Conservation (phyloP, 148 eudicot genomes). For the Agrostemma githago region DNA sequence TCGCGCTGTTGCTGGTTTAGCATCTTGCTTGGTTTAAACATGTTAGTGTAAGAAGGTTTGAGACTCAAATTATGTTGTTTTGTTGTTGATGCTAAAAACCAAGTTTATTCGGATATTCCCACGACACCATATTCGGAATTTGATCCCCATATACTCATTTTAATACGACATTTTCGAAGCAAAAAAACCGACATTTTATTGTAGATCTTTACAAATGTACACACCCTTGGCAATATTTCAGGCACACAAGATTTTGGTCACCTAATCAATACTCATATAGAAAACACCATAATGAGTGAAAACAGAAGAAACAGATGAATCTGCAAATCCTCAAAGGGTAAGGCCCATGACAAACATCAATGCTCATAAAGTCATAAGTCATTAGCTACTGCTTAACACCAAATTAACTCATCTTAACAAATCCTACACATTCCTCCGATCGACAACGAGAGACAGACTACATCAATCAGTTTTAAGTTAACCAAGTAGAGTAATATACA, state of each 20-base stretch:
- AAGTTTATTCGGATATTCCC: too few relatives aligned
- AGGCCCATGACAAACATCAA: conserved; percentile 13
- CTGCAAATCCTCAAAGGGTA: not conserved
- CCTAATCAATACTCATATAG: not conserved
- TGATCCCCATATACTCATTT: too few relatives aligned
- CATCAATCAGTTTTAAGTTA: conserved; percentile 1
- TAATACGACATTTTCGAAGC: too few relatives aligned
- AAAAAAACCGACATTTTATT: not conserved
- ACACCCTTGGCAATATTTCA: too few relatives aligned
- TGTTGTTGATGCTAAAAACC: too few relatives aligned
- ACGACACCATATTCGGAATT: too few relatives aligned
- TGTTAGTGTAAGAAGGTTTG: not conserved
- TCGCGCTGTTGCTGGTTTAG: too few relatives aligned
- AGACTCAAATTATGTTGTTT: too few relatives aligned
- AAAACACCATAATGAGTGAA: conserved; percentile 1
- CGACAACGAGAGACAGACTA: conserved; percentile 3
- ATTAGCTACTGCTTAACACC: conserved; percentile 1
- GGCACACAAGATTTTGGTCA: not conserved
- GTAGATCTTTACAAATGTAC: not conserved
- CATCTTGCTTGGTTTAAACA: too few relatives aligned
- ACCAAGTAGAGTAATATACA: conserved; percentile 17
- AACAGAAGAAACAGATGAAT: conserved; percentile 5
- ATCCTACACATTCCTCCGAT: not conserved
- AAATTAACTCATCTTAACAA: not conserved
- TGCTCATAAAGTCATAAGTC: not conserved